Conservation (phyloP, 139 green algal genomes). For the Mesotaenium endlicherianum region DNA sequence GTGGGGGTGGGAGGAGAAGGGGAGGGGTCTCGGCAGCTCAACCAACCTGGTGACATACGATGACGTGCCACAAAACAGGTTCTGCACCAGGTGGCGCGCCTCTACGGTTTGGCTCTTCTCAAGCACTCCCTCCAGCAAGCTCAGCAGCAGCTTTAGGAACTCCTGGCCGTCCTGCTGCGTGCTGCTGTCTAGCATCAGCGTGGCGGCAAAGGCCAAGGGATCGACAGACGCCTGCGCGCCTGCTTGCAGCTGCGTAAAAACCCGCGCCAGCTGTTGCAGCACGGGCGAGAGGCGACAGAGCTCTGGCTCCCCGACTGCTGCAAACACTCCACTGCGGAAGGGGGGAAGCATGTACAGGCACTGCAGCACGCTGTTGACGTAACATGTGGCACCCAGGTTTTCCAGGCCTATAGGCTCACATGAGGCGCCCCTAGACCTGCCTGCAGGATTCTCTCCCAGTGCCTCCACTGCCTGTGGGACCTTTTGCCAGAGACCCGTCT, state of each 20-base stretch:
- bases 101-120: slow-evolving; percentile 18
- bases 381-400: slow-evolving; percentile 53
- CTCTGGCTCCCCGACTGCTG: slow-evolving; percentile 13
- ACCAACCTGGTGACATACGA: slow-evolving; percentile 72
- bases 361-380: slow-evolving; percentile 49
- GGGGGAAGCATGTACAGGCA: slow-evolving; percentile 47
- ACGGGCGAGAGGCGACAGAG: background rate
- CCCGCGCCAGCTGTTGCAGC: slow-evolving; percentile 43
- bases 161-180: slow-evolving; percentile 90
- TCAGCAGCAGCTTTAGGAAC: slow-evolving; percentile 91
- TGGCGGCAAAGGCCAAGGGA: slow-evolving; percentile 62
- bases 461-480: background rate
- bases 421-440: background rate
- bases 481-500: slow-evolving; percentile 40
- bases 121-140: slow-evolving; percentile 69
- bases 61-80: slow-evolving; percentile 70
- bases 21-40: background rate
- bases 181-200: slow-evolving; percentile 71
- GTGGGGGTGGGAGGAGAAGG: background rate
- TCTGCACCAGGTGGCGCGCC: slow-evolving; percentile 52
- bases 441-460: slow-evolving; percentile 18
- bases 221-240: slow-evolving; percentile 61
- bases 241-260: slow-evolving; percentile 70
- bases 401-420: slow-evolving; percentile 19
- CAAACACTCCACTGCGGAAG: slow-evolving; percentile 36